Evolutionary conservation across 192 early-diverging fungal species (phyloP).

Genomic region (Podila horticola): DNA sequence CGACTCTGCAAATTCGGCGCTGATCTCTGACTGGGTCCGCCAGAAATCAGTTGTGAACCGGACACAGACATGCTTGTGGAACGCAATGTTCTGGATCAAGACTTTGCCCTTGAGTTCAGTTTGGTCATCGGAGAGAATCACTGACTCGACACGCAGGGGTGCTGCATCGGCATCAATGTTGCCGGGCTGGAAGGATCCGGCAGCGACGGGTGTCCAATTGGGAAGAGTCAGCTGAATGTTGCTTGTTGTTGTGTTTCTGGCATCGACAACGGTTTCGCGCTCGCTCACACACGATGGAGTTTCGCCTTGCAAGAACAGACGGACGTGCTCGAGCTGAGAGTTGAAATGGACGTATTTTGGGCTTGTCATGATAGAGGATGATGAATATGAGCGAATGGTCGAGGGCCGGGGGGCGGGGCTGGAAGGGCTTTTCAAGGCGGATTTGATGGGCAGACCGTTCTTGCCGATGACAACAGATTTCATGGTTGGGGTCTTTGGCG

Average conservation of each 20-base stretch:
- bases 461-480: slow-evolving; percentile 20
- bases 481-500: slow-evolving; percentile 5
- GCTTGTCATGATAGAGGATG: slow-evolving; percentile 51
- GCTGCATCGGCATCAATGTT: slow-evolving; percentile 40
- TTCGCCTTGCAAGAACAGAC: slow-evolving; percentile 77
- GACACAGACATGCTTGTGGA: slow-evolving; percentile 82
- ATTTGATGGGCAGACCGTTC: slow-evolving; percentile 47
- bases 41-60: slow-evolving; percentile 88
- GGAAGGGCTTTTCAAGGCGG: slow-evolving; percentile 28
- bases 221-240: slow-evolving; percentile 48
- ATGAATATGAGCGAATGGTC: slow-evolving; percentile 36
- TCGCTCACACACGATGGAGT: slow-evolving; percentile 62
- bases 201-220: slow-evolving; percentile 47
- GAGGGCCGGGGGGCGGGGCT: slow-evolving; percentile 8
- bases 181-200: slow-evolving; percentile 21
- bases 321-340: slow-evolving; percentile 73
- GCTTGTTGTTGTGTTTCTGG: slow-evolving; percentile 23
- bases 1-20: slow-evolving; percentile 70
- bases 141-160: slow-evolving; percentile 68
- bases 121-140: slow-evolving; percentile 62
- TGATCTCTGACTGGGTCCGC: slow-evolving; percentile 74
- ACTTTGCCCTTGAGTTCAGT: slow-evolving; percentile 70
- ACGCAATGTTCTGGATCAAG: slow-evolving; percentile 87
- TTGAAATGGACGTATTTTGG: slow-evolving; percentile 77
- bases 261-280: slow-evolving; percentile 45